phyloP scores from a whole-genome alignment of 768 basidiomycete species.

The Chalciporus pseudorubinellus region DNA sequence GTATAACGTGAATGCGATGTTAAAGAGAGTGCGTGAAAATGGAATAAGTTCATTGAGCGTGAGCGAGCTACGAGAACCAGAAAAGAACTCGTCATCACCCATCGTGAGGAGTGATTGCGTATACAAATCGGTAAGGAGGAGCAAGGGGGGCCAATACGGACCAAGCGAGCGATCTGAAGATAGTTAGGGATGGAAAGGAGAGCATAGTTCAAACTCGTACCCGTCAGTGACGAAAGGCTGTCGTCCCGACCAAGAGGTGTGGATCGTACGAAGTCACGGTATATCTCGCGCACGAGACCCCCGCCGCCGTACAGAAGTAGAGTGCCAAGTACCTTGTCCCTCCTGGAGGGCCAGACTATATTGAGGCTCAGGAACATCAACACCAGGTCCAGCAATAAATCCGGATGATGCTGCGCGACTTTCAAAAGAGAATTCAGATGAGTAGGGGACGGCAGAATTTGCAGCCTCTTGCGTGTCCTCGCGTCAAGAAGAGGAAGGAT shows the following conservation, averaged over 20 bases:
- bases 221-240: constrained; percentile 34
- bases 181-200: constrained; percentile 3
- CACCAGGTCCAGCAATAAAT: constrained; percentile 48
- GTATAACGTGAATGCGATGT: constrained; percentile 80
- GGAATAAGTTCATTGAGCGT: constrained; percentile 74
- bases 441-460: constrained; percentile 47
- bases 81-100: constrained; percentile 97
- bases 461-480: constrained; percentile 62
- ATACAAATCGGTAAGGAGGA: constrained; percentile 81
- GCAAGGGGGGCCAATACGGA: constrained; percentile 60
- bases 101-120: constrained; percentile 83
- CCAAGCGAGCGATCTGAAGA: constrained; percentile 44
- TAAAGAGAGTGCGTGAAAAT: constrained; percentile 76
- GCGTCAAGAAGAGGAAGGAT: constrained; percentile 48
- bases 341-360: constrained; percentile 56
- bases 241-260: constrained; percentile 63
- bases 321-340: constrained; percentile 55
- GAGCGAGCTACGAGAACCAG: constrained; percentile 67
- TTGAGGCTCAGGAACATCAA: constrained; percentile 56
- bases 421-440: constrained; percentile 59
- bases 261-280: constrained; percentile 60
- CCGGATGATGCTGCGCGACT: constrained; percentile 38
- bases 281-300: constrained; percentile 73
- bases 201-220: constrained; percentile 29
- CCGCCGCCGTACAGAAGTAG: constrained; percentile 52